Evolutionary conservation across 2,329 filamentous ascomycete species (phyloP).

Genomic region (Aureobasidium sp.): DNA sequence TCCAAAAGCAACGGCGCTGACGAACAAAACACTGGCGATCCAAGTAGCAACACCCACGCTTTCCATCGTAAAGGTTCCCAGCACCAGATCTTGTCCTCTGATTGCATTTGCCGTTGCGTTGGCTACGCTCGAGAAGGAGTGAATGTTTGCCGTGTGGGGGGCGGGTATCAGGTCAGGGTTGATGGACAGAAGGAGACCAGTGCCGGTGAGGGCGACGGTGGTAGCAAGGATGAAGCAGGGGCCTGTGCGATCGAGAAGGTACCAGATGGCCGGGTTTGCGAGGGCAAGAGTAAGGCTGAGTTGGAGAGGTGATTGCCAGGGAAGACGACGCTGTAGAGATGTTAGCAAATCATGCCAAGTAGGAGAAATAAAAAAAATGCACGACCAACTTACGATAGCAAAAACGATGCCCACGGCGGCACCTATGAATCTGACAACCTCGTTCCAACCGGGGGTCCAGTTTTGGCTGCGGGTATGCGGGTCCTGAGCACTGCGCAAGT

Average conservation of each 20-base stretch:
- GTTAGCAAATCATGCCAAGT: conserved; percentile 13
- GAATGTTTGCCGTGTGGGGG: conserved; percentile 43
- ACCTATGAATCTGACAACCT: conserved; percentile 60
- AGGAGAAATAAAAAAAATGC: background rate
- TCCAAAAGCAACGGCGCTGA: conserved; percentile 90
- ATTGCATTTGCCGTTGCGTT: conserved; percentile 17
- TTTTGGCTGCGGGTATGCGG: conserved; percentile 20
- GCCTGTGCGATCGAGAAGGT: conserved; percentile 83
- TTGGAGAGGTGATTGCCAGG: conserved; percentile 93
- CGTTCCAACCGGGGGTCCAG: conserved; percentile 62
- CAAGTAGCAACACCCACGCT: conserved; percentile 70
- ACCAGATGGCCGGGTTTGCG: conserved; percentile 92
- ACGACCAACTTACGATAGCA: conserved; percentile 64
- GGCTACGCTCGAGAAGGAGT: conserved; percentile 17
- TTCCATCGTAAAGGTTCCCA: conserved; percentile 53
- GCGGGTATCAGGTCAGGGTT: conserved; percentile 72
- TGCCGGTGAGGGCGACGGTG: conserved; percentile 66
- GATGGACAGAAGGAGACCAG: conserved; percentile 64
- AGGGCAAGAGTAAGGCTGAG: conserved; percentile 82
- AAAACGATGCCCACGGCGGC: conserved; percentile 69
- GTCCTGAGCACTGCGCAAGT: conserved; percentile 6
- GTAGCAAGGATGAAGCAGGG: conserved; percentile 76
- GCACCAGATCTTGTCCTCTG: conserved; percentile 22
- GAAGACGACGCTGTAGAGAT: conserved; percentile 65
- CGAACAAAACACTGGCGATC: conserved; percentile 90